Evolutionary conservation across 805 yeast species (phyloP), one percentile per base, ranked within the genome.

Genomic region (Saccharomyces paradoxus): DNA sequence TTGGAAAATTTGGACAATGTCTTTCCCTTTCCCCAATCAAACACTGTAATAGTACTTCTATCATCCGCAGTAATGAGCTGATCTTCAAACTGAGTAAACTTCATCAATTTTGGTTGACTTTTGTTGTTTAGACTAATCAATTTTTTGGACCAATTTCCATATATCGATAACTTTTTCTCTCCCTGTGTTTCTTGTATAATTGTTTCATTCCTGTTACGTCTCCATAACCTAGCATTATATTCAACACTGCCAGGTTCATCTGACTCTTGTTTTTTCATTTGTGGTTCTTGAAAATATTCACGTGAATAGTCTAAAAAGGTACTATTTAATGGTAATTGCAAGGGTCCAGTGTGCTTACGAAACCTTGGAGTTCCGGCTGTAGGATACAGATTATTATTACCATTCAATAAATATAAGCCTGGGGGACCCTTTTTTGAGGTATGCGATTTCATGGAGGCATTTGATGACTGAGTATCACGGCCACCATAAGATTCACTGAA

Each of bases 271-370:
- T 82, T 84, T 10, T 88, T 83, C 85, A 91, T 85, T 66, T 92
- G 98, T 0, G 99, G 97, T 65, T 91, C 98, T 64, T 91, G 96
- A 73, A 92, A 94, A 65, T 90, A 91, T 68, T 94, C 99, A 56
- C 89, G 66, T 61, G 87, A 81, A 68, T 85, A 87, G 51, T 84
- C 87, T 57, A 87, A 79, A 62, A 87, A 86, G 6, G 81, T 80
- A 9, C 89, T 83, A 4, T 75, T 74, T 10, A 81, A 67, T 0
- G 89, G 86, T 3, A 86, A 62, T 4, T 71, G 71, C 2, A 67
- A 57, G 2, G 59, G 57, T 14, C 63, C 65, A 17, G 57, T 58
- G 13, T 54, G 59, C 28, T 71, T 68, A 9, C 59, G 69, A 59
- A 77, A 84, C 27, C 86, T 71, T 6, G 88, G 83, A 0, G 88